A percentile compares a stretch with the other conserved stretches of the same genome.
Evolutionary conservation across 257 asterid genomes (phyloP).

Genomic region (Lantana camara): DNA sequence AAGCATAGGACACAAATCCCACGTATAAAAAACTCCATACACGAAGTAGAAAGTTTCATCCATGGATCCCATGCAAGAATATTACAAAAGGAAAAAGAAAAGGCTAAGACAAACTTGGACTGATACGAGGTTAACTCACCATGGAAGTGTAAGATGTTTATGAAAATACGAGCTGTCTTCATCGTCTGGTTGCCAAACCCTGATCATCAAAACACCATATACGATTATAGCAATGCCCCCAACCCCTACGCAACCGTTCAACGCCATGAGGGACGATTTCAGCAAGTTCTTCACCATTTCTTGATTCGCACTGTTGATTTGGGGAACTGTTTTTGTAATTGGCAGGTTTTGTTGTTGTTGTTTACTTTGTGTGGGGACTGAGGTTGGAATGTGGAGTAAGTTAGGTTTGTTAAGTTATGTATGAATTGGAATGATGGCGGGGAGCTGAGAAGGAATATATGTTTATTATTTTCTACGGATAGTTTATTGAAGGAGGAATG

Average conservation of each 20-base stretch:
- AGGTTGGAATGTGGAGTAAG: too few species aligned
- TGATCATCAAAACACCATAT: conserved; percentile 43
- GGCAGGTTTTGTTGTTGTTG: too few species aligned
- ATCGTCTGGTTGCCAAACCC: conserved; percentile 44
- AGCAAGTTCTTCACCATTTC: conserved; percentile 30
- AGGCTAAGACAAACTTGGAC: too few species aligned
- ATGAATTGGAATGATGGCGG: not conserved
- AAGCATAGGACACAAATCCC: not conserved
- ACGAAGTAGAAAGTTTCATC: too few species aligned
- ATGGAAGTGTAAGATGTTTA: conserved; percentile 37
- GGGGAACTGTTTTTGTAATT: too few species aligned
- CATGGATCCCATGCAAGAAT: too few species aligned
- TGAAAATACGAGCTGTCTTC: conserved; percentile 15
- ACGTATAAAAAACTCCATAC: too few species aligned
- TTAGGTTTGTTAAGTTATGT: too few species aligned
- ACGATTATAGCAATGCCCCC: conserved; percentile 44
- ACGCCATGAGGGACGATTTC: conserved; percentile 38
- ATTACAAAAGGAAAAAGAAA: too few species aligned
- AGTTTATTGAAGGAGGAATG: not conserved
- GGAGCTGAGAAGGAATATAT: not conserved
- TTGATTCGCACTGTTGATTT: too few species aligned
- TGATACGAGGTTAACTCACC: conserved; percentile 50
- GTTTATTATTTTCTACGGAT: not conserved
- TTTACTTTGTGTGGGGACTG: too few species aligned
- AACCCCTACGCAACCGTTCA: conserved; percentile 41